Evolutionary conservation across 768 basidiomycete species (phyloP), one percentile per base, ranked within the genome.

Genomic region (Russula griseocarnosa): DNA sequence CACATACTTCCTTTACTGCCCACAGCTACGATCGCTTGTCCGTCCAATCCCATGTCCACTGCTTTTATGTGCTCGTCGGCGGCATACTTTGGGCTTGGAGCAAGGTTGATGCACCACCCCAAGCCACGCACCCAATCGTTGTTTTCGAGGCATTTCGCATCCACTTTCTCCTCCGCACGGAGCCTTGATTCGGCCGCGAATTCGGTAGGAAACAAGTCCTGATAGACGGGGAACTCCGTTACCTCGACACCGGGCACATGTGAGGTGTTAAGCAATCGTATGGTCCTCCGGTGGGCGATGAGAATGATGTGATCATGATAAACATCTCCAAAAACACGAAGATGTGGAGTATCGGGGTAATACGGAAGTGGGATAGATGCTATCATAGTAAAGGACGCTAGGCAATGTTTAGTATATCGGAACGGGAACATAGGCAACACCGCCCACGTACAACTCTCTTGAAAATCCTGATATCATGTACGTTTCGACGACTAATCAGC

Each of bases 351-450:
- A 4, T 47, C 22, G 2, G 65, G 58, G 66, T 70, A 58, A 74
- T 71, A 10, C 79, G 79, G 65, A 85, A 79, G 20, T 77, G 73
- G 60, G 77, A 76, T 5, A 3, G 77, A 77, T 0, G 87, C 80
- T 20, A 88, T 72, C 20, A 87, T 67, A 62, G 83, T 86, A 75
- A 87, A 88, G 0, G 87, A 88, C 52, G 82, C 88, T 90, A 54
- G 26, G 65, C 26, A 7, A 32, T n/a, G 46, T 20, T 20, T 22
- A 22, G 26, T 24, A 3, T 26, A 34, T 57, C 40, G 60, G 40
- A 11, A 22, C n/a, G 51, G 9, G 54, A 3, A 22, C 36, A 30
- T 22, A 13, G 18, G 13, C 56, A n/a, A 22, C 5, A 16, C 26
- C 22, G 44, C 36, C 49, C 14, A 70, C 86, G 71, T 71, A 90